Evolutionary conservation across 192 early-diverging fungal species (phyloP).

Genomic region (Coemansia sp.): DNA sequence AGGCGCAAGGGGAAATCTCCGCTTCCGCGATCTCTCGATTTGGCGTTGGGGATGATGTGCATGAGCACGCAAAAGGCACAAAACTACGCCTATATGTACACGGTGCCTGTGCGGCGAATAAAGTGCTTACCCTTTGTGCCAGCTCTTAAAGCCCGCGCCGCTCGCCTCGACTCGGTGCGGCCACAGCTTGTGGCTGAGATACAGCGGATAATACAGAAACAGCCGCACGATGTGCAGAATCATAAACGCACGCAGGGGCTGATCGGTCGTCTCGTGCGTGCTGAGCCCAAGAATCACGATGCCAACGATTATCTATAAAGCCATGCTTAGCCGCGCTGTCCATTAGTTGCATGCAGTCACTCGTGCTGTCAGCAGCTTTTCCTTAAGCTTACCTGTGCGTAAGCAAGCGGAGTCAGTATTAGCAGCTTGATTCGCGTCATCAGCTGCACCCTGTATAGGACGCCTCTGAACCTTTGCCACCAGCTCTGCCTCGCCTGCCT

Average conservation of each 20-base stretch:
- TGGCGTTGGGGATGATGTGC: conserved; percentile 2
- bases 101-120: not conserved
- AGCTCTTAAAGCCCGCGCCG: not conserved
- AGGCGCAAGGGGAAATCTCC: not conserved
- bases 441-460: not conserved
- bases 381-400: conserved; percentile 5
- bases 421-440: not conserved
- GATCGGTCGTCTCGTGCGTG: conserved; percentile 50
- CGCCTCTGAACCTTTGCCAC: not conserved
- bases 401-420: not conserved
- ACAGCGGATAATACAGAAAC: conserved; percentile 62
- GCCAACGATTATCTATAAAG: conserved; percentile 55
- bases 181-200: conserved; percentile 59
- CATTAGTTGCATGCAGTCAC: conserved; percentile 10
- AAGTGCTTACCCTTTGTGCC: not conserved
- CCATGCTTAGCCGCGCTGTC: not conserved
- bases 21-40: not conserved
- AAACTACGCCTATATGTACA: not conserved
- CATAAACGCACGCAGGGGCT: conserved; percentile 60
- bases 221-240: conserved; percentile 61
- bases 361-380: not conserved
- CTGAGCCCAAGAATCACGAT: conserved; percentile 57
- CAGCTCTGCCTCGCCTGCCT: not conserved
- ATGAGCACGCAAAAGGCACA: not conserved
- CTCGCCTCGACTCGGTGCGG: conserved; percentile 24